Conservation (phyloP, 2,329 filamentous ascomycete genomes). For the Colletotrichum shisoi region DNA sequence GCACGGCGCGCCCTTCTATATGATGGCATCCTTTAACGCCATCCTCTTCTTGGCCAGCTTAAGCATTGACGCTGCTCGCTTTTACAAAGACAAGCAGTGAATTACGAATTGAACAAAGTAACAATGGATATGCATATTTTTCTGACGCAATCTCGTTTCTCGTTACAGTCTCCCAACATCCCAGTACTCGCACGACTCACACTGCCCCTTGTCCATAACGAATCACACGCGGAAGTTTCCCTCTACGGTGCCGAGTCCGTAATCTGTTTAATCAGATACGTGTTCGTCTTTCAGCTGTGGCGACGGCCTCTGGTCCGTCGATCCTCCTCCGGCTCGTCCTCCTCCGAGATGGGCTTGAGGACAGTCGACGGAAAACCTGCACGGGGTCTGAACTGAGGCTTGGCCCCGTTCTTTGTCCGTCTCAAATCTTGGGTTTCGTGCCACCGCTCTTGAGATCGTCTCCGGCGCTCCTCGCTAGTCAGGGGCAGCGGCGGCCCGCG, state of each 20-base stretch:
- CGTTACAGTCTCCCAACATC: neutral
- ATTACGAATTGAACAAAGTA: neutral
- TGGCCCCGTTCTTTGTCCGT: neutral
- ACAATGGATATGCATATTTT: constrained; percentile 3
- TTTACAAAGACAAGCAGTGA: constrained; percentile 44
- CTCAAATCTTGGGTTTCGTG: neutral
- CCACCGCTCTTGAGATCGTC: neutral
- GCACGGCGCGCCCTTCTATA: constrained; percentile 84
- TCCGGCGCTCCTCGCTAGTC: neutral
- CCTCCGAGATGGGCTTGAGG: constrained; percentile 1
- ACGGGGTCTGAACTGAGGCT: neutral
- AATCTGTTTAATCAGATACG: too few species aligned
- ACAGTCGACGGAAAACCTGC: neutral
- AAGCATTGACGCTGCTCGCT: constrained; percentile 57
- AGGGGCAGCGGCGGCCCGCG: neutral
- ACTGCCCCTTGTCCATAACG: neutral
- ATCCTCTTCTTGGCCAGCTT: constrained; percentile 68
- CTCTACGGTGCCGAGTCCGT: neutral
- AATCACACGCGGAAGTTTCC: neutral
- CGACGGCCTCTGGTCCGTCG: neutral
- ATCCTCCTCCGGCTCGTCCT: neutral
- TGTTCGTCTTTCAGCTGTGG: neutral
- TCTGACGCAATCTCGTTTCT: neutral
- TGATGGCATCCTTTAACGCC: constrained; percentile 90
- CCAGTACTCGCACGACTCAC: neutral